Evolutionary conservation across 139 green algal species (phyloP).

Genomic region (Spirogloea muscicola): DNA sequence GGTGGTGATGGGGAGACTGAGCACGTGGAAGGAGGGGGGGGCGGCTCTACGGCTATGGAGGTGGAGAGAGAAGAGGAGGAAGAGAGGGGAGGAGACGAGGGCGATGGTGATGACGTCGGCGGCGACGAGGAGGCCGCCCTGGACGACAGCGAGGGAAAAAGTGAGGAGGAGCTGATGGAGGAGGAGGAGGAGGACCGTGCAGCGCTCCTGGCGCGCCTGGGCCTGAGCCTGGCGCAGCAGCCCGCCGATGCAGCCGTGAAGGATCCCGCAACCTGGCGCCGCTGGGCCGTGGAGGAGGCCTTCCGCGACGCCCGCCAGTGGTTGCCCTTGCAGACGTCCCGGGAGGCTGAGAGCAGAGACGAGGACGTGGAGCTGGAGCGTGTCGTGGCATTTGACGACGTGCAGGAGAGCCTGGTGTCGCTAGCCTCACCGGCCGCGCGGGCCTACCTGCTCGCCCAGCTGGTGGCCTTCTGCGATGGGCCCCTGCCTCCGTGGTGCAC

Average conservation of each 20-base stretch:
- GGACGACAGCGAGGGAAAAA: too few species aligned
- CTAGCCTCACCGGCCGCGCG: not conserved
- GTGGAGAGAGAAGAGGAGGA: too few species aligned
- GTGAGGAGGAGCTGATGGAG: too few species aligned
- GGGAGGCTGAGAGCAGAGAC: too few species aligned
- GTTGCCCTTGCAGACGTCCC: not conserved
- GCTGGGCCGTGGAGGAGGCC: constrained; percentile 3
- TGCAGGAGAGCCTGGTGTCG: constrained; percentile 33
- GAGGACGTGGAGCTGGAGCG: constrained; percentile 33
- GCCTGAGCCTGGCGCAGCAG: not conserved
- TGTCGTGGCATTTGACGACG: constrained; percentile 42
- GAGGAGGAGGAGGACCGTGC: constrained; percentile 7
- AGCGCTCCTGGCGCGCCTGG: too few species aligned
- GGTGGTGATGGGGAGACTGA: not conserved
- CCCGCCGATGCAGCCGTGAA: not conserved
- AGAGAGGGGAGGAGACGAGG: too few species aligned
- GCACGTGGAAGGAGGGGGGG: not conserved
- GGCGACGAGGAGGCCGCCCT: not conserved
- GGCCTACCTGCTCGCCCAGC: constrained; percentile 1
- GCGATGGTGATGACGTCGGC: not conserved
- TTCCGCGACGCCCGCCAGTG: not conserved
- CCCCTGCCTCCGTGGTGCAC: constrained; percentile 29
- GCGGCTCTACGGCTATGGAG: too few species aligned
- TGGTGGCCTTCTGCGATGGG: constrained; percentile 35
- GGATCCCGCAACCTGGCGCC: not conserved